A percentile compares a stretch with the other conserved stretches of the same genome.
These are phyloP conservation scores for Tetradesmus lagerheimii DNA, from an alignment of 139 green algal genomes.

Conservation along the genomic window DNA sequence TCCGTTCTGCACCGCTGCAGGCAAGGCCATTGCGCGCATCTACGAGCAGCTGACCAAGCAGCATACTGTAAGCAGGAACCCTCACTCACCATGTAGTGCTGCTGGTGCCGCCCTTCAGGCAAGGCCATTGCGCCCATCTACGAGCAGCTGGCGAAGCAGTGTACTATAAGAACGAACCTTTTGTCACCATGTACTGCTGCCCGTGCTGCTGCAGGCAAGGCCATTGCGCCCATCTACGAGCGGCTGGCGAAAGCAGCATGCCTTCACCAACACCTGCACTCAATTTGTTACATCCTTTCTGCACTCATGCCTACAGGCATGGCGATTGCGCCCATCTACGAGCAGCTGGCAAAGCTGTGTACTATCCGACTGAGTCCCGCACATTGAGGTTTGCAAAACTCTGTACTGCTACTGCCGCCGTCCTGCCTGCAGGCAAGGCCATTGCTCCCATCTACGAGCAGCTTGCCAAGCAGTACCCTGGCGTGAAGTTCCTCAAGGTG, in stretches of 20 bases:
- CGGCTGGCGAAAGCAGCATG: conserved; percentile 50
- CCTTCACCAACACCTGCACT: too few species aligned
- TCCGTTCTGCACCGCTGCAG: too few species aligned
- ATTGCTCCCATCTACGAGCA: conserved; percentile 65
- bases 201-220: conserved; percentile 48
- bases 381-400: too few species aligned
- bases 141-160: conserved; percentile 51
- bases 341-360: too few species aligned
- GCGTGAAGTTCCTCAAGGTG: conserved; percentile 77
- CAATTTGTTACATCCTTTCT: too few species aligned
- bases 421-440: conserved; percentile 51
- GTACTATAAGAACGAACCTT: too few species aligned
- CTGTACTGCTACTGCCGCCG: not conserved
- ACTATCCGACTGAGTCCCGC: too few species aligned
- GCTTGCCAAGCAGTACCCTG: conserved; percentile 52
- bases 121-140: conserved; percentile 67
- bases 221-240: conserved; percentile 66
- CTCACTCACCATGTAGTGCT: too few species aligned
- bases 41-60: conserved; percentile 56
- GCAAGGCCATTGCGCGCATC: conserved; percentile 64
- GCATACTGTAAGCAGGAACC: too few species aligned
- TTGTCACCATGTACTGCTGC: too few species aligned
- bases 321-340: conserved; percentile 65
- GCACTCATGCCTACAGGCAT: conserved; percentile 48
- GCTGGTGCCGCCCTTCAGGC: conserved; percentile 17